Conservation (phyloP, 2,329 filamentous ascomycete genomes). For the Cladobotryum mycophilum region DNA sequence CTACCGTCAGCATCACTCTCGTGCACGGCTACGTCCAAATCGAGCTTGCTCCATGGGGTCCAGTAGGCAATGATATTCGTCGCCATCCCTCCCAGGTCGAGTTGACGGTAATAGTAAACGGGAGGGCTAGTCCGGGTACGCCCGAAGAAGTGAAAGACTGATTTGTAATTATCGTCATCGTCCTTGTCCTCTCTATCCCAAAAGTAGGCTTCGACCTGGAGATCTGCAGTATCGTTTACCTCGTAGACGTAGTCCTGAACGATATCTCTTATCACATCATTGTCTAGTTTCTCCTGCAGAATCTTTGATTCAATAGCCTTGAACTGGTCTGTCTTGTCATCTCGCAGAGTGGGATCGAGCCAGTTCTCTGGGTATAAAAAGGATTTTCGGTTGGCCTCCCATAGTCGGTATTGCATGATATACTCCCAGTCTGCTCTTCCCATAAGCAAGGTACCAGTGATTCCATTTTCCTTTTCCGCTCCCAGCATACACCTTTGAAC, state of each 20-base stretch:
- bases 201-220: background rate
- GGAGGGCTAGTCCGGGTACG: background rate
- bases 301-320: slow-evolving; percentile 2
- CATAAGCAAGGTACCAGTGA: background rate
- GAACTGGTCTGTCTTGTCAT: slow-evolving; percentile 4
- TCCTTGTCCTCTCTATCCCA: background rate
- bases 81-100: background rate
- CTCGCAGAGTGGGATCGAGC: slow-evolving; percentile 7
- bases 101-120: background rate
- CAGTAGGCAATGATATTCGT: background rate
- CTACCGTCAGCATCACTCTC: background rate
- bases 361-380: slow-evolving; percentile 11
- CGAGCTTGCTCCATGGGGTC: background rate
- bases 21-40: background rate
- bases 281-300: slow-evolving; percentile 1
- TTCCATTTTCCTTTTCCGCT: slow-evolving; percentile 2
- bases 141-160: background rate
- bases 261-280: background rate
- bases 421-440: background rate
- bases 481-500: slow-evolving; percentile 13
- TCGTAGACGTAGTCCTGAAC: slow-evolving; percentile 1
- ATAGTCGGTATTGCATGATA: slow-evolving; percentile 3
- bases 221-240: slow-evolving; percentile 1
- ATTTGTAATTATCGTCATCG: background rate
- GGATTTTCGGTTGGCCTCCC: slow-evolving; percentile 10